Conservation (phyloP, 2,329 filamentous ascomycete genomes). For the Periglandula ipomoeae region DNA sequence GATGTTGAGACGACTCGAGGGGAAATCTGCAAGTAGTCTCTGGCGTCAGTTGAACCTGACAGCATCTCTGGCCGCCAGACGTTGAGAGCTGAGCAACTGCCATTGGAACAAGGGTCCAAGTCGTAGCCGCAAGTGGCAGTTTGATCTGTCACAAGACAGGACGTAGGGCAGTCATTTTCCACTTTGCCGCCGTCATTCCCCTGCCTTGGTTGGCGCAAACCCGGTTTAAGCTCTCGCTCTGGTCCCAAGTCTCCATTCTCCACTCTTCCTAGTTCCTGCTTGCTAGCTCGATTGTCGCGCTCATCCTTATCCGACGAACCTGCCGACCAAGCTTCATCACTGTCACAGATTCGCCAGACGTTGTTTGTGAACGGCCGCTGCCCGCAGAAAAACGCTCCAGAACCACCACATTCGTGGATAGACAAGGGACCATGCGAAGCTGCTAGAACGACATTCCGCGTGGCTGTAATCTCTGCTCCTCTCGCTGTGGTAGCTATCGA, state of each 20-base stretch:
- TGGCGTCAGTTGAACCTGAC: too few relatives aligned
- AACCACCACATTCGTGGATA: not conserved
- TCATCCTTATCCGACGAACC: not conserved
- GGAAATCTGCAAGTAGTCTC: too few relatives aligned
- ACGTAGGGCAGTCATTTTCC: not conserved
- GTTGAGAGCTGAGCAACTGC: too few relatives aligned
- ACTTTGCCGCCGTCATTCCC: not conserved
- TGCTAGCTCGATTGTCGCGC: not conserved
- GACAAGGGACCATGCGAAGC: conserved; percentile 4
- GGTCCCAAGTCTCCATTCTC: not conserved
- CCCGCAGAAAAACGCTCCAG: not conserved
- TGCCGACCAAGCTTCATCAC: not conserved
- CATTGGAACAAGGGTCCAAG: not conserved
- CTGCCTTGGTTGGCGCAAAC: not conserved
- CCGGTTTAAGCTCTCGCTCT: not conserved
- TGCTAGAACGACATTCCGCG: conserved; percentile 4
- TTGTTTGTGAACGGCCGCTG: not conserved
- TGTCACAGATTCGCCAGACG: not conserved
- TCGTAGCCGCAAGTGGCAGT: not conserved
- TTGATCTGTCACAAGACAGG: too few relatives aligned
- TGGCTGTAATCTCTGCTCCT: not conserved
- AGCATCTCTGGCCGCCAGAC: too few relatives aligned
- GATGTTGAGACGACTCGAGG: too few relatives aligned
- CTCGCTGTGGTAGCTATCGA: not conserved
- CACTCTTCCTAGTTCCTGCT: not conserved